Evolutionary conservation across 441 rosid genomes (phyloP), one percentile per base, ranked within the genome.

Genomic region (Gossypium gossypioides): DNA sequence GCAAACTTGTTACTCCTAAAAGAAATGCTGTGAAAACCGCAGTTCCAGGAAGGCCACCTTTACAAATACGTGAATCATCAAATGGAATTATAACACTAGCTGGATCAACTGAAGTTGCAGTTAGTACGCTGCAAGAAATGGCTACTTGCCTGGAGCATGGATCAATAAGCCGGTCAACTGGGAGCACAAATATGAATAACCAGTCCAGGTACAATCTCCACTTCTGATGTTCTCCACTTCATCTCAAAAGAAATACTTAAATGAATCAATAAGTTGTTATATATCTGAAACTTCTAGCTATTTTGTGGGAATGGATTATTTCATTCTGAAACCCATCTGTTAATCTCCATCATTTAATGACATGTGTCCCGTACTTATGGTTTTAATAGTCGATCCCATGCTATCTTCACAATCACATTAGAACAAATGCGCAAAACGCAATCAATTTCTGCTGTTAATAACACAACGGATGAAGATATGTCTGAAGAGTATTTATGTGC

Each of bases 391-490:
- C 93, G 91, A 68, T 83, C 93, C 59, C 89, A 87, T 84, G 91
- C 91, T 80, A 84, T 87, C 79, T 88, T 88, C 84, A 88, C 91
- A 3, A 86, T 88, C 83, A 88, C 91, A 73, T 67, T 88, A 78
- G 89, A 86, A 80, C 91, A 85, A 77, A 85, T 79, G 84, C 84
- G 68, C 60, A 85, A 85, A 77, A 80, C 84, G 77, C 61, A 81
- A 69, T 77, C 86, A 24, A 74, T 61, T 77, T 69, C 85, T 73
- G 71, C 71, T 60, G 83, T 58, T 69, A 77, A 78, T 61, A 81
- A 79, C 62, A 62, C 69, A 19, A 44, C 73, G 56, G 84, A 84
- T 71, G 87, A 83, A 73, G 86, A 71, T 74, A 79, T 84, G 86
- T 82, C 80, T 69, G 91, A 85, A 60, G 91, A 87, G 66, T 87